A percentile compares a stretch with the other conserved stretches of the same genome.
phyloP scores from a whole-genome alignment of 108 stramenopile genomes.

The Skeletonema tropicum region DNA sequence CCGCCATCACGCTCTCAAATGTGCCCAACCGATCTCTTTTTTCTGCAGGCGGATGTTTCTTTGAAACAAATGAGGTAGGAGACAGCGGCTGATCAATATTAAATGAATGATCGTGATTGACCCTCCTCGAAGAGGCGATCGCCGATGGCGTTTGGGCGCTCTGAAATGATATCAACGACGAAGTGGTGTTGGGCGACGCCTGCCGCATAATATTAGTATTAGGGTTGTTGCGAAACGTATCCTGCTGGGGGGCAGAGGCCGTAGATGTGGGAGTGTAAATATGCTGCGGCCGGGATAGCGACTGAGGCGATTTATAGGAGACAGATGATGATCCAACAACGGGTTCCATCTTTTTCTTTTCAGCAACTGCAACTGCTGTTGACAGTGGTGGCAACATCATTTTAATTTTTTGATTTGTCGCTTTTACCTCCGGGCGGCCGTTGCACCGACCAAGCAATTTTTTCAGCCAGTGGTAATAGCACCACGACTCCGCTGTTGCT shows the following conservation, averaged over 20 bases:
- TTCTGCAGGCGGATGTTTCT: not conserved
- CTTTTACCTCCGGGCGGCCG: no score
- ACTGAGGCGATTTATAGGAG: not conserved
- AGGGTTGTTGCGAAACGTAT: not conserved
- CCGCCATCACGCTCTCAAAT: conserved; percentile 34
- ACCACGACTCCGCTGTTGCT: no score
- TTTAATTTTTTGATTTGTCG: no score
- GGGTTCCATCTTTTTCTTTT: not conserved
- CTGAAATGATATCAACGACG: not conserved
- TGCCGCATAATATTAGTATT: not conserved
- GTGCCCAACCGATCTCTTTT: conserved; percentile 15
- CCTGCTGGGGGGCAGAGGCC: not conserved
- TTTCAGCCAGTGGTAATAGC: no score
- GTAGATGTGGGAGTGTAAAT: not conserved
- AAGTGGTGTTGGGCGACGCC: not conserved
- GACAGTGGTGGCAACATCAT: not conserved
- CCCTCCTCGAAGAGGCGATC: not conserved
- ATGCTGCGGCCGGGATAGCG: not conserved
- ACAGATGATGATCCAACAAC: not conserved
- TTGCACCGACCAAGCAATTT: no score
- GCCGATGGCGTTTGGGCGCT: not conserved
- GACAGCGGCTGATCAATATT: not conserved
- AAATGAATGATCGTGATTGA: not conserved
- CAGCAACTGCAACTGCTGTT: not conserved
- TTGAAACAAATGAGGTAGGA: not conserved